Conservation (phyloP, 164 flowering plant species). For the Amborella trichopoda region DNA sequence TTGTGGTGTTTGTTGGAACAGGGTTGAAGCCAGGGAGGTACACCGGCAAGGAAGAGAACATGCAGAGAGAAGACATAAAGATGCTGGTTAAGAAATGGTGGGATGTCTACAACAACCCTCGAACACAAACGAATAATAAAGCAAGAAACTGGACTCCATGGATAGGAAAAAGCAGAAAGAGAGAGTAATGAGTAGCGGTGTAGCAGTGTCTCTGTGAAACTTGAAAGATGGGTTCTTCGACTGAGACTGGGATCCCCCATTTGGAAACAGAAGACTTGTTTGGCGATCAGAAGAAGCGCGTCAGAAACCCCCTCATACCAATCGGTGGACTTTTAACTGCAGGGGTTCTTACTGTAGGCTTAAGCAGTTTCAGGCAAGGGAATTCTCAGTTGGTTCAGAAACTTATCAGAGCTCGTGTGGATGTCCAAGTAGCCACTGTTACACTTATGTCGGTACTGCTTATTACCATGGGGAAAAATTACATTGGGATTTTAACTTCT, state of each 20-base stretch:
- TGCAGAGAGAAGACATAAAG: constrained; percentile 53
- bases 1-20: too few relatives aligned
- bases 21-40: constrained; percentile 65
- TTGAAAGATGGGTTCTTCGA: too few relatives aligned
- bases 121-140: too few relatives aligned
- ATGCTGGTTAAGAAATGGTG: constrained; percentile 51
- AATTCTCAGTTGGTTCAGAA: constrained; percentile 82
- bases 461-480: constrained; percentile 53
- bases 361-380: constrained; percentile 80
- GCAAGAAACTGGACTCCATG: too few relatives aligned
- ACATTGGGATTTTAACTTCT: too few relatives aligned
- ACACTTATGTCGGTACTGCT: constrained; percentile 87
- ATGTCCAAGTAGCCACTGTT: constrained; percentile 87
- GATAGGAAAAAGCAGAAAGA: too few relatives aligned
- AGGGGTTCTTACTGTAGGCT: constrained; percentile 88
- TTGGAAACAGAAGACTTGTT: constrained; percentile 11
- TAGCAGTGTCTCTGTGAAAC: too few relatives aligned
- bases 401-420: constrained; percentile 89
- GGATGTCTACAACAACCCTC: constrained; percentile 43
- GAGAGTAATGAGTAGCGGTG: too few relatives aligned
- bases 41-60: constrained; percentile 45
- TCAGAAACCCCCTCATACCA: constrained; percentile 24
- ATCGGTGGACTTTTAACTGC: constrained; percentile 68
- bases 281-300: constrained; percentile 21
- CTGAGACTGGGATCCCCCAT: constrained; percentile 3